Percentiles rank a stretch among this genome's conserved stretches.
Conservation (phyloP, 2,329 filamentous ascomycete genomes). For the Periconia macrospinosa region DNA sequence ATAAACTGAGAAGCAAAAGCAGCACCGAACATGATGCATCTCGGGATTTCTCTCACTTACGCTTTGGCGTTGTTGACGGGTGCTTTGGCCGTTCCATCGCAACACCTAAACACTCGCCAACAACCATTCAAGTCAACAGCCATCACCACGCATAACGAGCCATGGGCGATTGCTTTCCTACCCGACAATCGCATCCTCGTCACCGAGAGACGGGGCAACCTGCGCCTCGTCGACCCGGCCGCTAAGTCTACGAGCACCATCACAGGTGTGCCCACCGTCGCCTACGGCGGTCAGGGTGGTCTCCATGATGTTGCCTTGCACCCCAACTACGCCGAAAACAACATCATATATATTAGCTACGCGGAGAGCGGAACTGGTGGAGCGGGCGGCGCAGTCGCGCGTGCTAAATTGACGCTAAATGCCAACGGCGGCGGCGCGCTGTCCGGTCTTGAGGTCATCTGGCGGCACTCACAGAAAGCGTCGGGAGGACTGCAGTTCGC, state of each 20-base stretch:
- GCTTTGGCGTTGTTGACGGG: constrained; percentile 15
- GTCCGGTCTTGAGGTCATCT: constrained; percentile 18
- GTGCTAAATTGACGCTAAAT: constrained; percentile 16
- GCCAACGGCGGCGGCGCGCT: constrained; percentile 15
- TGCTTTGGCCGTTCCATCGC: constrained; percentile 16
- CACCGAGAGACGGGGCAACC: constrained; percentile 17
- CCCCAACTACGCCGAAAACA: constrained; percentile 19
- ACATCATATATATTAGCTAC: constrained; percentile 18
- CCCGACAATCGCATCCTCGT: constrained; percentile 19
- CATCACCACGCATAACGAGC: constrained; percentile 16
- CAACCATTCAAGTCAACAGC: constrained; percentile 17
- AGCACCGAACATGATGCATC: constrained; percentile 13
- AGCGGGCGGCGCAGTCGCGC: constrained; percentile 15
- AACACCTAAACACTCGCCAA: constrained; percentile 17
- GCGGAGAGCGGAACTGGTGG: constrained; percentile 17
- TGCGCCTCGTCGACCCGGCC: constrained; percentile 16
- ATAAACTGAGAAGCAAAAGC: constrained; percentile 4
- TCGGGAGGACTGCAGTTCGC: constrained; percentile 18
- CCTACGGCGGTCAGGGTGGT: constrained; percentile 19
- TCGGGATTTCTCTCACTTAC: constrained; percentile 15
- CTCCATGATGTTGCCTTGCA: constrained; percentile 19
- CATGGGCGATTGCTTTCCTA: constrained; percentile 20
- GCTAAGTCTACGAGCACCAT: constrained; percentile 15
- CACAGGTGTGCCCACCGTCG: constrained; percentile 18
- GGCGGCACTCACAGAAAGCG: constrained; percentile 19